Evolutionary conservation across 257 asterid species (phyloP).

Genomic region (Ilex asprella): DNA sequence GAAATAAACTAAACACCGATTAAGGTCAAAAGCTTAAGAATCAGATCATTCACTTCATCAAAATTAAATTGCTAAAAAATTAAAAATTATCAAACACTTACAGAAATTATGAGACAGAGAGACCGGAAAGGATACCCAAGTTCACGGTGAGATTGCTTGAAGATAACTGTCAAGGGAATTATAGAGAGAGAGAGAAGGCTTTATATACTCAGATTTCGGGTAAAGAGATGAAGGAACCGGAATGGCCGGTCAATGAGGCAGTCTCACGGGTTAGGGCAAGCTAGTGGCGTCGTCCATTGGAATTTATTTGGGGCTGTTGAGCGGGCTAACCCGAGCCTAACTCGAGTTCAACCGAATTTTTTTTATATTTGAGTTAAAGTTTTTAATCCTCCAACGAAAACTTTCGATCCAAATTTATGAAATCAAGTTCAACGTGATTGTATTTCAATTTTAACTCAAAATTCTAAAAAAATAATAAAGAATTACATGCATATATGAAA

Average conservation of each 20-base stretch:
- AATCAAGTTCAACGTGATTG: too few species aligned
- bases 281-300: not conserved
- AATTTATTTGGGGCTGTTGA: not conserved
- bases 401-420: too few species aligned
- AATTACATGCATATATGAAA: too few species aligned
- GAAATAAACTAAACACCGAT: slow-evolving; percentile 1
- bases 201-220: not conserved
- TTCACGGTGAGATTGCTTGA: not conserved
- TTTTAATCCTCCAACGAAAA: too few species aligned
- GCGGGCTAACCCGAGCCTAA: too few species aligned
- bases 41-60: not conserved
- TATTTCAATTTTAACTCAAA: too few species aligned
- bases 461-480: too few species aligned
- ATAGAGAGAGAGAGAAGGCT: not conserved
- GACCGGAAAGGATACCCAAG: not conserved
- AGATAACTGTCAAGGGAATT: not conserved
- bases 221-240: not conserved
- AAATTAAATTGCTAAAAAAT: slow-evolving; percentile 2
- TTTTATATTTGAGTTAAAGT: too few species aligned
- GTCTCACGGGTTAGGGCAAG: not conserved
- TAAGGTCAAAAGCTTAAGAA: slow-evolving; percentile 4
- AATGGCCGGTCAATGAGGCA: not conserved
- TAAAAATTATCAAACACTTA: not conserved
- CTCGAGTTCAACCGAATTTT: too few species aligned
- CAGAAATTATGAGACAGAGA: not conserved